Base-by-base conservation (phyloP, 2,329 filamentous ascomycete species). In the Ambrosiella beaveri region DNA sequence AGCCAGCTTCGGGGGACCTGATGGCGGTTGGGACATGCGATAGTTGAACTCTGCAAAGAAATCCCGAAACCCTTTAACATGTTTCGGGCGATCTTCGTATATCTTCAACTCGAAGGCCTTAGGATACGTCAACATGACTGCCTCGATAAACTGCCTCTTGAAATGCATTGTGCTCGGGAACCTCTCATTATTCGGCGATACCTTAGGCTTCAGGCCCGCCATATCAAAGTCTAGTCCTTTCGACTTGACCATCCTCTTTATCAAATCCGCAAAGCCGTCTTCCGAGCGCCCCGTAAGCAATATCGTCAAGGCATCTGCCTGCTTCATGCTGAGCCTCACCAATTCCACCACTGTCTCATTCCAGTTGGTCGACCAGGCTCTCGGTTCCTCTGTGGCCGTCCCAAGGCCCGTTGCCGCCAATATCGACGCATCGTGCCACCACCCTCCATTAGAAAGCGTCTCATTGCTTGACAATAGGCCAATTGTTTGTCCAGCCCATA, bases 391-490 rank as follows among this genome's bases (percentile, higher is more conserved):
- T 59, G 79, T 80, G 56, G 88, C 87, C 5, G 84, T 68, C 13
- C 93, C 93, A 59, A 88, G 79, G 56, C 93, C 93, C 0, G 89
- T 95, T 1, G 90, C 84, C 9, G 85, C 81, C 27, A 98, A 81
- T 62, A 98, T 90, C 62, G 81, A 81, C 49, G 81, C 79, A 66
- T 97, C 90, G 70, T 98, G 93, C 93, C 93, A 98, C 93, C 93
- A 98, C 62, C 91, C 89, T 63, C 90, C 91, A 63, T 85, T 86
- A 62, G 82, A 73, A 64, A 97, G 87, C 56, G 79, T 76, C 63
- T 94, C 86, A 63, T 86, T 83, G 52, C 77, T 82, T 61, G 86
- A 82, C 9, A 98, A 75, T 61, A 82, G 77, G 53, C 88, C 88
- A 54, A 95, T 81, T 0, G 88, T 91, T 38, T 77, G 74, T 1